Evolutionary conservation across 75 land plant species (phyloP).

Genomic region (Cunninghamia lanceolata): DNA sequence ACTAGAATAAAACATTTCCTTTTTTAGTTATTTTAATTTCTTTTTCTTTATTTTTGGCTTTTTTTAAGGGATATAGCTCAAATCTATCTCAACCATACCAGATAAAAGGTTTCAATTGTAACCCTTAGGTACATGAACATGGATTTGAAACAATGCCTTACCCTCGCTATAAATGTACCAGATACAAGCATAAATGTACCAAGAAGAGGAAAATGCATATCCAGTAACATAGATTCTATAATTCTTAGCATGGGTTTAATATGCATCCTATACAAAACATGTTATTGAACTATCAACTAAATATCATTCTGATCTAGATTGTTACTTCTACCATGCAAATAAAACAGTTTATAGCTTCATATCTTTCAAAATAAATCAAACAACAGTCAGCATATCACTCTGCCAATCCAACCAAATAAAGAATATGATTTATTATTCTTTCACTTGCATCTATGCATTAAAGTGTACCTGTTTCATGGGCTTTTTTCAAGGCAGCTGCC

Average conservation of each 20-base stretch:
- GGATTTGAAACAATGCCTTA: neutral
- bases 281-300: neutral
- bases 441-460: neutral
- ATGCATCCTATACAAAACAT: neutral
- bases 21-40: no score
- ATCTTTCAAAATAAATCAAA: neutral
- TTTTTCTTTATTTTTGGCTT: neutral
- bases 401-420: neutral
- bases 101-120: neutral
- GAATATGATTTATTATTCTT: neutral
- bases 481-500: constrained; percentile 91
- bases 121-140: neutral
- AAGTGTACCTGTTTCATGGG: constrained; percentile 76
- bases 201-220: neutral
- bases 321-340: neutral
- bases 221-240: neutral
- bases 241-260: neutral
- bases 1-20: neutral
- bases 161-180: neutral
- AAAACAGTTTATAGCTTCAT: neutral
- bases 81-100: neutral
- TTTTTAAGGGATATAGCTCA: neutral
- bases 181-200: neutral
- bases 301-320: neutral
- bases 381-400: neutral